Conservation (phyloP, 2,329 filamentous ascomycete genomes). For the Colletotrichum sp. region DNA sequence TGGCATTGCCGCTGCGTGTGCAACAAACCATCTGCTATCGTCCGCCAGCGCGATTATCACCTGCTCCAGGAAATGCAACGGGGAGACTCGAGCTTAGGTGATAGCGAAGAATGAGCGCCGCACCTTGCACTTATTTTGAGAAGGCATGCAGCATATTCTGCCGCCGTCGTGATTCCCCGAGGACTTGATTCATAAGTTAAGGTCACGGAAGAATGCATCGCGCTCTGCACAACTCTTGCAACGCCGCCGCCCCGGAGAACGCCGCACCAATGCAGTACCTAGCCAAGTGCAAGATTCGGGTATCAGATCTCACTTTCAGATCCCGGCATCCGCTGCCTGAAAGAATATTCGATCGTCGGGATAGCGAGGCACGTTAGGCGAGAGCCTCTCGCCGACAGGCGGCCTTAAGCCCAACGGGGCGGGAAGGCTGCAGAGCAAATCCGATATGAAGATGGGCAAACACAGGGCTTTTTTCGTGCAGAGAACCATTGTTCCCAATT, state of each 20-base stretch:
- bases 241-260: not conserved
- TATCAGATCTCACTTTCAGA: slow-evolving; percentile 3
- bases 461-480: not conserved
- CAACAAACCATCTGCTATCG: not conserved
- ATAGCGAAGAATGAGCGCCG: not conserved
- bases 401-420: not conserved
- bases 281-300: not conserved
- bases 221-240: not conserved
- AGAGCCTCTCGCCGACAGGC: not conserved
- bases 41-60: not conserved
- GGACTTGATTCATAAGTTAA: not conserved
- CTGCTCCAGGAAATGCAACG: not conserved
- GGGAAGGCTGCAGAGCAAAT: not conserved
- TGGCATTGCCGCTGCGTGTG: not conserved
- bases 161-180: not conserved
- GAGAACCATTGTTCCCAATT: not conserved
- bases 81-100: not conserved
- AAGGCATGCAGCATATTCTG: not conserved
- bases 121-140: not conserved
- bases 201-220: not conserved
- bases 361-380: not conserved
- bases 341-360: not conserved
- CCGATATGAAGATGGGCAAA: slow-evolving; percentile 3
- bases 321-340: not conserved
- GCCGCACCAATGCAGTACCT: not conserved